Evolutionary conservation across 345 rosid genomes (phyloP).

Genomic region (Citrus glauca): DNA sequence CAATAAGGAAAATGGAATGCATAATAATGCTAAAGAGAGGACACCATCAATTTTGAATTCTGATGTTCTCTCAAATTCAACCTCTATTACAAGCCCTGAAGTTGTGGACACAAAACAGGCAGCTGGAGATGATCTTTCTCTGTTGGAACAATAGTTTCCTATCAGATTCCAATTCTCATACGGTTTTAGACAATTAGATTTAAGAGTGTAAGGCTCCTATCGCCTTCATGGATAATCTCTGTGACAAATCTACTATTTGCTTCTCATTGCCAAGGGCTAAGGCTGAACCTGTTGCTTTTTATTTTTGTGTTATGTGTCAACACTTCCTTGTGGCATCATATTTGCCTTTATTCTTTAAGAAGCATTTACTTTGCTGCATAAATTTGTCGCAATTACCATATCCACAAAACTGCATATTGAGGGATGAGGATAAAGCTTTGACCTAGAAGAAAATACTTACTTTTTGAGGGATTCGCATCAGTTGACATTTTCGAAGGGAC

Average conservation of each 20-base stretch:
- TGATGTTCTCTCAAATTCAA: background rate
- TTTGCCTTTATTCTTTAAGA: background rate
- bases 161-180: background rate
- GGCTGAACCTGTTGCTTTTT: background rate
- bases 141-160: background rate
- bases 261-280: background rate
- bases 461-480: slow-evolving; percentile 17
- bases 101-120: background rate
- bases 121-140: background rate
- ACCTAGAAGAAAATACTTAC: slow-evolving; percentile 22
- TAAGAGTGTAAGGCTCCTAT: background rate
- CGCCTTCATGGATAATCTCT: background rate
- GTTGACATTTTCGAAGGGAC: slow-evolving; percentile 33
- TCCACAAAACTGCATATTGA: background rate
- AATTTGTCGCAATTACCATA: background rate
- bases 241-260: background rate
- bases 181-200: background rate
- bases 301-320: background rate
- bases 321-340: background rate
- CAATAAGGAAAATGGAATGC: background rate
- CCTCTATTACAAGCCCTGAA: background rate
- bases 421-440: background rate
- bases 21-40: background rate
- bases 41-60: background rate
- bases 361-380: background rate